phyloP scores from a whole-genome alignment of 192 early-diverging fungal species.

The Backusella circina region DNA sequence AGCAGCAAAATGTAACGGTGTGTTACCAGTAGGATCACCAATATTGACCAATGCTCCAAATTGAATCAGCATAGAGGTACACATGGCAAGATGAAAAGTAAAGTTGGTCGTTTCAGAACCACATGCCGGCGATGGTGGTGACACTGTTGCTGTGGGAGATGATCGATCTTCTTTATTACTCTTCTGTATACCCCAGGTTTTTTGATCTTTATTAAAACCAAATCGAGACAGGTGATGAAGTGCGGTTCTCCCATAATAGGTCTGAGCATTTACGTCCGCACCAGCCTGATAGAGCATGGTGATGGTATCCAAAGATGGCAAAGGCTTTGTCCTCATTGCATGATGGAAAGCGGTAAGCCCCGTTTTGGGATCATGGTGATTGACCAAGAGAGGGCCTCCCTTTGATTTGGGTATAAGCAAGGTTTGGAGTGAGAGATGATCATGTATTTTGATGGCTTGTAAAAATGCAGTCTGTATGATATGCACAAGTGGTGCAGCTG shows the following conservation, averaged over 20 bases:
- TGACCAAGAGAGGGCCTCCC: conserved; percentile 18
- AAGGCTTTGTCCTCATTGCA: conserved; percentile 51
- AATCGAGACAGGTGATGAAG: conserved; percentile 49
- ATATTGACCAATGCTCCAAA: conserved; percentile 45
- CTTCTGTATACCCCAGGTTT: conserved; percentile 34
- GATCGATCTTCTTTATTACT: conserved; percentile 7
- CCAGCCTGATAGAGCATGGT: conserved; percentile 50
- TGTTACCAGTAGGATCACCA: conserved; percentile 44
- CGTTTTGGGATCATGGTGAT: conserved; percentile 50
- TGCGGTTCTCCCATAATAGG: conserved; percentile 48
- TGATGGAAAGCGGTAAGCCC: conserved; percentile 62
- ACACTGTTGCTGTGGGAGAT: not conserved
- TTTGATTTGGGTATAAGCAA: conserved; percentile 31
- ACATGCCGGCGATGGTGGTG: not conserved
- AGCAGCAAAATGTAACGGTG: conserved; percentile 50
- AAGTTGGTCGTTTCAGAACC: not conserved
- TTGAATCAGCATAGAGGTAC: conserved; percentile 43
- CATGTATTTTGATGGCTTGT: conserved; percentile 56
- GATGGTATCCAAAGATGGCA: conserved; percentile 49
- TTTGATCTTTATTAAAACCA: conserved; percentile 35
- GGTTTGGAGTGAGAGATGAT: conserved; percentile 49
- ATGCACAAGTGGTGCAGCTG: conserved; percentile 25
- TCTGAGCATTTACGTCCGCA: conserved; percentile 51
- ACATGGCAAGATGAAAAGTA: conserved; percentile 35
- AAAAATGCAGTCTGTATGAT: conserved; percentile 45